Evolutionary conservation across 2,329 filamentous ascomycete genomes (phyloP), one percentile per base, ranked within the genome.

Genomic region (Calonectria honghensis): DNA sequence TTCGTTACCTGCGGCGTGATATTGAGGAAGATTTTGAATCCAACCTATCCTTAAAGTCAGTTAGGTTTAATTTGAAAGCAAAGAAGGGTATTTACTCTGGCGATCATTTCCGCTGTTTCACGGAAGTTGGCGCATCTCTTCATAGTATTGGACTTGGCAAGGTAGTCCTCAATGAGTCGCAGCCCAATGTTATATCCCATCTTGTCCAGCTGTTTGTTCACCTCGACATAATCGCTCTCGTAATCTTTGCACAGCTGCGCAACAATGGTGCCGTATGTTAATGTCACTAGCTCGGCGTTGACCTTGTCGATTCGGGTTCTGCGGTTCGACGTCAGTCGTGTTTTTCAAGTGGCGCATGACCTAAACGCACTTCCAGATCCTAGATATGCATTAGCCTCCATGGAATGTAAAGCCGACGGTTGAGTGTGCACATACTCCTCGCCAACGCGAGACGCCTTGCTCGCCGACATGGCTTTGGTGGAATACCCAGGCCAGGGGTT

Each of bases 171-270:
- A 80, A 99, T 98, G 78, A 99, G 87, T 48, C 97, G 94, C 82
- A 98, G 90, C 35, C 97, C 97, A 78, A 99, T 99, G 82, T 98
- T 98, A 88, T 98, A 98, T 70, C 97, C 97, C 97, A 99, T 99
- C 87, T 96, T 97, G 84, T 99, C 97, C 57, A 99, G 91, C 85
- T 99, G 97, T 85, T 96, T 96, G 88, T 99, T 99, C 84, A 99
- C 96, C 85, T 98, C 96, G 67, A 92, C 89, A 84, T 99, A 99
- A 87, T 98, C 95, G 81, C 92, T 93, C 81, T 98, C 96, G 84
- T 96, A 98, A 88, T 99, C 97, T 85, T 96, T 96, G 88, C 96
- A 98, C 78, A 99, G 90, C 85, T 98, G 96, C 72, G 96, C 95
- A 72, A 99, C 97, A 77, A 99, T 97, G 31, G 97, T 98, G 83